Conservation (phyloP, 345 rosid genomes). For the Cochlearia excelsa region DNA sequence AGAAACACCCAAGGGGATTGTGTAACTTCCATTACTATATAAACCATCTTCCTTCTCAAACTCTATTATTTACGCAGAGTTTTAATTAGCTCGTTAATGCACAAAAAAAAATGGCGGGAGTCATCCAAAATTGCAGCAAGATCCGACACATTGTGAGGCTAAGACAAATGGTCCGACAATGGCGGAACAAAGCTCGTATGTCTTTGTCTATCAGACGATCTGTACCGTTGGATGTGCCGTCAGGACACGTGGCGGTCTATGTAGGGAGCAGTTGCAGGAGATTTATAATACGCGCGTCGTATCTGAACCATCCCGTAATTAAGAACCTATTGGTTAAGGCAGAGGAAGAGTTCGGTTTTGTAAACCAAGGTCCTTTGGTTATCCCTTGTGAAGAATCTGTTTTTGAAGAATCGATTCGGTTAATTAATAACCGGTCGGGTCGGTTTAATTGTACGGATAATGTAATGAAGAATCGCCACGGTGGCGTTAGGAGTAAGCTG, state of each 20-base stretch:
- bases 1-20: constrained; percentile 25
- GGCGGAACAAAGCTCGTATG: constrained; percentile 84
- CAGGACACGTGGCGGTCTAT: constrained; percentile 84
- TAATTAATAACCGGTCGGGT: constrained; percentile 44
- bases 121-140: constrained; percentile 68
- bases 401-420: constrained; percentile 72
- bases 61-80: not conserved
- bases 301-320: constrained; percentile 84
- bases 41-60: constrained; percentile 21
- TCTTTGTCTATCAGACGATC: constrained; percentile 50
- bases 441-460: constrained; percentile 50
- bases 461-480: constrained; percentile 50
- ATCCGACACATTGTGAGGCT: constrained; percentile 87
- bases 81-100: not conserved
- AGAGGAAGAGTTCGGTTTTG: constrained; percentile 92
- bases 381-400: constrained; percentile 87
- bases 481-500: constrained; percentile 34
- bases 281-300: constrained; percentile 76
- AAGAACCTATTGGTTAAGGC: constrained; percentile 63
- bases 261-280: constrained; percentile 68
- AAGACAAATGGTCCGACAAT: constrained; percentile 75
- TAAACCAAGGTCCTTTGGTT: constrained; percentile 66
- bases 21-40: constrained; percentile 34
- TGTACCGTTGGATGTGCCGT: constrained; percentile 74
- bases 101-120: constrained; percentile 49